phyloP scores from a whole-genome alignment of 1,139 yeast genomes.

The Lodderomyces margitis region DNA sequence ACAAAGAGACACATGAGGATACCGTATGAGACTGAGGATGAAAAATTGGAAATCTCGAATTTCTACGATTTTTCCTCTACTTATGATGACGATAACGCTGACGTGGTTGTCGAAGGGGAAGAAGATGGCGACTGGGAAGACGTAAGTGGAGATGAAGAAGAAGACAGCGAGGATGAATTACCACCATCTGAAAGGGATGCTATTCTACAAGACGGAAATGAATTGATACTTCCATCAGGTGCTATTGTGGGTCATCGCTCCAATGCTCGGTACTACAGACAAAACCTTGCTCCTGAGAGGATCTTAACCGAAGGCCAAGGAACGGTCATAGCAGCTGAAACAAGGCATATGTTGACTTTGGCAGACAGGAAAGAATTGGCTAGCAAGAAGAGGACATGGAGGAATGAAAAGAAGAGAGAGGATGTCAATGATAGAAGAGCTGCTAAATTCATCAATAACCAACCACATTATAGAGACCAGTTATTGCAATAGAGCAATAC shows the following conservation, averaged over 20 bases:
- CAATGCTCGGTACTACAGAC: constrained; percentile 77
- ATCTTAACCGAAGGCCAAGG: constrained; percentile 86
- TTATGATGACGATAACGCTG: constrained; percentile 36
- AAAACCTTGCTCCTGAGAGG: constrained; percentile 74
- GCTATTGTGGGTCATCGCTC: constrained; percentile 88
- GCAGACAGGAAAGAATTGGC: constrained; percentile 55
- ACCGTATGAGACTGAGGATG: constrained; percentile 84
- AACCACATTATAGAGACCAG: constrained; percentile 89
- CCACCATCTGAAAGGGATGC: constrained; percentile 31
- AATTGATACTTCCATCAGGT: constrained; percentile 84
- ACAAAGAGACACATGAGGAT: constrained; percentile 84
- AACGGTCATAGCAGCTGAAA: constrained; percentile 89
- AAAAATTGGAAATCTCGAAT: constrained; percentile 74
- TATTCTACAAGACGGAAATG: constrained; percentile 61
- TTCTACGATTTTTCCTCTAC: constrained; percentile 84
- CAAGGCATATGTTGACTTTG: constrained; percentile 63
- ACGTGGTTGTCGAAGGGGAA: constrained; percentile 16
- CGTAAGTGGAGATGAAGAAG: constrained; percentile 25
- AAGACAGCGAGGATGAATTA: constrained; percentile 44
- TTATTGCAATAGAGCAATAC: constrained; percentile 59
- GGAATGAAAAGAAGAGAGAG: constrained; percentile 60
- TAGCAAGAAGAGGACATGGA: constrained; percentile 76
- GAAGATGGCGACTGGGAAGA: constrained; percentile 12
- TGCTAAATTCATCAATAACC: constrained; percentile 79
- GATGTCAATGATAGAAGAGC: constrained; percentile 77